Conservation (phyloP, 2,329 filamentous ascomycete species). For the Aureobasidium zeae region DNA sequence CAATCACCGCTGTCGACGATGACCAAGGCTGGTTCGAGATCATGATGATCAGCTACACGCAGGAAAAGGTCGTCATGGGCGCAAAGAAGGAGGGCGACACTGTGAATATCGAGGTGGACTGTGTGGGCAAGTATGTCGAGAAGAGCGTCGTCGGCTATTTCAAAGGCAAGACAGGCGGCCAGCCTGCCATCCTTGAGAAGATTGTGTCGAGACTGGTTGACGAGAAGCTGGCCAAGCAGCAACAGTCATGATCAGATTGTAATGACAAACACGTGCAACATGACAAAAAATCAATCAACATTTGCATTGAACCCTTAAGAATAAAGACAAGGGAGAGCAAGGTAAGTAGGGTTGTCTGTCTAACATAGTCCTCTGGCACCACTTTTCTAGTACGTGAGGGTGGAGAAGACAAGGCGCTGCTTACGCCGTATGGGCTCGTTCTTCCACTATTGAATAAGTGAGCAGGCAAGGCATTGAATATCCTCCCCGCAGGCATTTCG, state of each 20-base stretch:
- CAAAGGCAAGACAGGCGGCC: constrained; percentile 43
- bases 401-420: constrained; percentile 14
- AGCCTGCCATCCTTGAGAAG: constrained; percentile 42
- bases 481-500: constrained; percentile 9
- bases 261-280: neutral
- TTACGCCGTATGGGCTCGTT: constrained; percentile 3
- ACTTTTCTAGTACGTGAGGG: constrained; percentile 1
- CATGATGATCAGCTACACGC: constrained; percentile 95
- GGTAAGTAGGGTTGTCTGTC: constrained; percentile 1
- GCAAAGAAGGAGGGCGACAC: constrained; percentile 68
- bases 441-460: constrained; percentile 12
- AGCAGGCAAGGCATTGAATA: constrained; percentile 8
- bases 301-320: neutral
- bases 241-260: neutral
- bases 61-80: constrained; percentile 79
- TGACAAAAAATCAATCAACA: too few species aligned
- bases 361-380: constrained; percentile 10
- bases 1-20: constrained; percentile 79
- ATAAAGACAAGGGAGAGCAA: neutral
- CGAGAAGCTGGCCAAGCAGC: constrained; percentile 45
- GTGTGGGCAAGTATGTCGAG: constrained; percentile 76
- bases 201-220: constrained; percentile 61
- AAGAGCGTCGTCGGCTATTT: constrained; percentile 84
- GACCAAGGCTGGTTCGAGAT: constrained; percentile 80
- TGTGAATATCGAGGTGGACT: constrained; percentile 89